phyloP scores from a whole-genome alignment of 805 yeast genomes.

The Kuraishia ogatae region DNA sequence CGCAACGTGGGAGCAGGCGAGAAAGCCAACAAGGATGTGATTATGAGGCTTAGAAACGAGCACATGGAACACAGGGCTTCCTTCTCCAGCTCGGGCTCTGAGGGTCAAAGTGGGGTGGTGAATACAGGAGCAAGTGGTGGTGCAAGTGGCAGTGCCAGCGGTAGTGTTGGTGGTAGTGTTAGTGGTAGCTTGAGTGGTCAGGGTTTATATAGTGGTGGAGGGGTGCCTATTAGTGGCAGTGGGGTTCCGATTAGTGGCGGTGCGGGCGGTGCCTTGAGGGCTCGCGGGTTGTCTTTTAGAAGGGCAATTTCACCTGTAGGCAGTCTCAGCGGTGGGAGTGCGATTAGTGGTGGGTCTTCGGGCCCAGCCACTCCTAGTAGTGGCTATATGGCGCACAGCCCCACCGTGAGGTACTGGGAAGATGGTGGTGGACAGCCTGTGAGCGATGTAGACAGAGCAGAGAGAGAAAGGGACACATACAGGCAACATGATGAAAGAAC shows the following conservation, averaged over 20 bases:
- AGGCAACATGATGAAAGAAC: neutral
- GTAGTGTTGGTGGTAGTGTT: neutral
- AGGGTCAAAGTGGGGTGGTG: neutral
- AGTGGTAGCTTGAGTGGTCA: no score
- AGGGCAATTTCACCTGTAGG: neutral
- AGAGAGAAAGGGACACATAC: neutral
- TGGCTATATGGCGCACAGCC: neutral
- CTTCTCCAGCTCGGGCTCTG: constrained; percentile 33
- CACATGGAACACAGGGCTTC: constrained; percentile 50
- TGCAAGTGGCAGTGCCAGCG: neutral
- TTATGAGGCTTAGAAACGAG: constrained; percentile 78
- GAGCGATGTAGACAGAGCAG: no score
- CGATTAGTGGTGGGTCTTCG: neutral
- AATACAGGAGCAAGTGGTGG: neutral
- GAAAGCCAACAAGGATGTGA: constrained; percentile 88
- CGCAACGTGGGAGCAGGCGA: constrained; percentile 85
- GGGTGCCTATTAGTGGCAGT: no score
- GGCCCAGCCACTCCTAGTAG: neutral
- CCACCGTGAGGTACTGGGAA: neutral
- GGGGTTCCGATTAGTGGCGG: no score
- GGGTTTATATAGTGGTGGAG: no score
- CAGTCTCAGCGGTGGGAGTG: neutral
- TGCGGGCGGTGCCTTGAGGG: neutral
- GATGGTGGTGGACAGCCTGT: neutral
- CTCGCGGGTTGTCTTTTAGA: neutral